These are phyloP conservation scores for Coniosporium tulheliwenetii DNA, from an alignment of 2,329 filamentous ascomycete species.

Conservation along the genomic window DNA sequence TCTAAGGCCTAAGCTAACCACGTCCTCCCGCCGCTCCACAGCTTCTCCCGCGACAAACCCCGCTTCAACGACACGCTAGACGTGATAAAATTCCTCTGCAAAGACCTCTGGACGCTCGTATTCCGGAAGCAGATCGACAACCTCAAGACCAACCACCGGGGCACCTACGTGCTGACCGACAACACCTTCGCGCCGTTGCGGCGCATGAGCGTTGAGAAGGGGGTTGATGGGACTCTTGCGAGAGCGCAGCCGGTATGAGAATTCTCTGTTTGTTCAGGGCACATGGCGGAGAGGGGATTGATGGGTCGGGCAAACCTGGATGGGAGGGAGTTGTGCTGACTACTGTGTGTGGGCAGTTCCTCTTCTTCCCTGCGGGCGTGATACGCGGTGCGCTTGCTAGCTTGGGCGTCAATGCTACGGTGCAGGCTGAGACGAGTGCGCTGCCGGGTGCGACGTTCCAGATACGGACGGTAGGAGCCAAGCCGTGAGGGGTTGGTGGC, in stretches of 20 bases:
- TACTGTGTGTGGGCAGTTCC: constrained; percentile 40
- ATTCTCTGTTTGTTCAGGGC: background rate
- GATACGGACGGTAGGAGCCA: constrained; percentile 67
- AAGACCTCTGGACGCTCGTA: constrained; percentile 88
- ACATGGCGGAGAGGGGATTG: background rate
- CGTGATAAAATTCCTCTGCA: constrained; percentile 96
- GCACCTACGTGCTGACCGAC: constrained; percentile 92
- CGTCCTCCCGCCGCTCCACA: too few relatives aligned
- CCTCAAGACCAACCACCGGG: constrained; percentile 92
- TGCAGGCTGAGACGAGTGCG: constrained; percentile 79
- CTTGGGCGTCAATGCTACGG: constrained; percentile 77
- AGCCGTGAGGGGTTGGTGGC: constrained; percentile 26
- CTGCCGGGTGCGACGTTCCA: constrained; percentile 86
- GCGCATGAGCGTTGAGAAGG: constrained; percentile 61
- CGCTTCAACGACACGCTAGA: constrained; percentile 87
- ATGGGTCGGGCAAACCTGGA: background rate
- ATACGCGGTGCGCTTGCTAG: constrained; percentile 86
- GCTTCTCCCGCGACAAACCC: constrained; percentile 69
- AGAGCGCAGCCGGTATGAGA: constrained; percentile 62
- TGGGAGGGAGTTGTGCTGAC: background rate
- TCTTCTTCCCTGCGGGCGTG: constrained; percentile 91
- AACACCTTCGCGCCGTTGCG: constrained; percentile 77
- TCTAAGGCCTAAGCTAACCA: too few relatives aligned
- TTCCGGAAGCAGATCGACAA: constrained; percentile 98
- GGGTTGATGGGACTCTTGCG: constrained; percentile 33